Conservation (phyloP, 176 grass and related monocot genomes). For the Tillandsia leiboldiana region DNA sequence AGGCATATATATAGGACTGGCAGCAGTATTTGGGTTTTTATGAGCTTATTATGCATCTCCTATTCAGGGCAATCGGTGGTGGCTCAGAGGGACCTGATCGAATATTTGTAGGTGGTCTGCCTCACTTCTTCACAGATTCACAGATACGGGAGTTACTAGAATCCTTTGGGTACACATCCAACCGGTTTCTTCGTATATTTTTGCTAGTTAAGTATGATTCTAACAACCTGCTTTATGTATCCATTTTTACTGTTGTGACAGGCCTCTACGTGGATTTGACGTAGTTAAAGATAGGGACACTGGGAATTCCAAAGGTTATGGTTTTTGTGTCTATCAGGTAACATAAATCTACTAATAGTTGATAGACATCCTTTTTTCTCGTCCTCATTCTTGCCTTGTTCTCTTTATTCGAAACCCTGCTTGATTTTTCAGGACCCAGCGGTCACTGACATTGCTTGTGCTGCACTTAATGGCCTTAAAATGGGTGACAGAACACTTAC, state of each 20-base stretch:
- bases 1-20: no score
- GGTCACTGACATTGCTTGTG: conserved; percentile 25
- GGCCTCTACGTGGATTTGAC: conserved; percentile 25
- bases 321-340: conserved; percentile 32
- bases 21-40: background rate
- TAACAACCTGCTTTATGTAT: background rate
- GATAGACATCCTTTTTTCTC: background rate
- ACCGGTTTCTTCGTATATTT: background rate
- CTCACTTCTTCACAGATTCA: conserved; percentile 25
- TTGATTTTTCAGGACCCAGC: conserved; percentile 22
- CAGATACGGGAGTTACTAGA: conserved; percentile 29
- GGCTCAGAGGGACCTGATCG: conserved; percentile 22
- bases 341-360: background rate
- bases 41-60: background rate
- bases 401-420: background rate
- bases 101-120: conserved; percentile 26
- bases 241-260: background rate
- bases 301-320: conserved; percentile 31
- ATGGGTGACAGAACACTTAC: conserved; percentile 28
- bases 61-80: conserved; percentile 13
- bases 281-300: conserved; percentile 29
- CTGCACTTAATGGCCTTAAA: conserved; percentile 28
- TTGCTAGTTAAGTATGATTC: background rate
- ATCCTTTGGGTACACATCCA: conserved; percentile 16
- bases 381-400: background rate